These are phyloP conservation scores for Annulohypoxylon maeteangense DNA, from an alignment of 495 filamentous ascomycete species.

Conservation along the genomic window DNA sequence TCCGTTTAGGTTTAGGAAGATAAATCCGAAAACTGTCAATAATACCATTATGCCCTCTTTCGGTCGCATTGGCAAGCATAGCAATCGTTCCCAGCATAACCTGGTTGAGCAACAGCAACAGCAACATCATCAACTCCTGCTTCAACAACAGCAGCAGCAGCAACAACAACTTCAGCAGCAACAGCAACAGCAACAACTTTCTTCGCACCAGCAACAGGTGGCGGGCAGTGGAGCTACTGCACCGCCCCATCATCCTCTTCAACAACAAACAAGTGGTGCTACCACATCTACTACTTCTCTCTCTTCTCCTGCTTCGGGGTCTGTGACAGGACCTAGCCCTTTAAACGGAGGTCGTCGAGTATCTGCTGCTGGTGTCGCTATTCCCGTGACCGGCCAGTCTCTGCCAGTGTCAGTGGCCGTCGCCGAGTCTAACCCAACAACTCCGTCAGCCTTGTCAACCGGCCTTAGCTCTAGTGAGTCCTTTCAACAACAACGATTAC, in stretches of 20 bases:
- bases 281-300: slow-evolving; percentile 18
- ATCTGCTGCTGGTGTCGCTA: slow-evolving; percentile 38
- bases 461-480: slow-evolving; percentile 60
- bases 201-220: slow-evolving; percentile 44
- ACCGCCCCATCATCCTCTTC: slow-evolving; percentile 45
- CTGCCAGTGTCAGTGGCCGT: slow-evolving; percentile 20
- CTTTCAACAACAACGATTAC: slow-evolving; percentile 47
- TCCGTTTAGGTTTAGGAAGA: slow-evolving; percentile 27
- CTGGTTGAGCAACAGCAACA: slow-evolving; percentile 56
- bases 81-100: slow-evolving; percentile 63
- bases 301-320: slow-evolving; percentile 24
- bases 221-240: slow-evolving; percentile 50
- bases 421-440: slow-evolving; percentile 47
- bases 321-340: slow-evolving; percentile 23
- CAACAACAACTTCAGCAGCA: slow-evolving; percentile 44
- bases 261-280: slow-evolving; percentile 25
- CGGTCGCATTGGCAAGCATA: slow-evolving; percentile 58
- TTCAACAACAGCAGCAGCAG: slow-evolving; percentile 45
- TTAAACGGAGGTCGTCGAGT: slow-evolving; percentile 38
- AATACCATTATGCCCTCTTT: slow-evolving; percentile 57
- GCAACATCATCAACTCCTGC: slow-evolving; percentile 45
- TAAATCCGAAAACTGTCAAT: slow-evolving; percentile 32
- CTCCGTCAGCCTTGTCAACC: slow-evolving; percentile 57
- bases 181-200: slow-evolving; percentile 43
- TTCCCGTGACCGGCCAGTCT: slow-evolving; percentile 25